Evolutionary conservation across 192 early-diverging fungal genomes (phyloP).

Genomic region (Gryganskiella cystojenkinii): DNA sequence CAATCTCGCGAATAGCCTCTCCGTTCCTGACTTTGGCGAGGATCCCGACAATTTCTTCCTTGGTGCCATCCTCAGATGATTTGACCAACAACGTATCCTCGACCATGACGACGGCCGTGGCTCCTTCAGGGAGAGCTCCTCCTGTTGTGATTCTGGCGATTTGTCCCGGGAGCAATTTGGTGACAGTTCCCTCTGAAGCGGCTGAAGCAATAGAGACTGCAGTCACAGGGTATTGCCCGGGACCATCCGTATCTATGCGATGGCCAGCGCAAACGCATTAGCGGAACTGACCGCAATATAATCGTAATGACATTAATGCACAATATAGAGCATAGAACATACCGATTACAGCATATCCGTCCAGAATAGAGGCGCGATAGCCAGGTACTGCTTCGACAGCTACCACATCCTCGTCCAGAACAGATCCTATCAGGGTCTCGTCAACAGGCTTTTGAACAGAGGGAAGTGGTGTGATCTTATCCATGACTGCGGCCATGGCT

Average conservation of each 20-base stretch:
- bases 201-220: slow-evolving; percentile 68
- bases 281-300: not conserved
- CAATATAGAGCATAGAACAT: slow-evolving; percentile 11
- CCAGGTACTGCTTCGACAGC: slow-evolving; percentile 83
- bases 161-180: slow-evolving; percentile 63
- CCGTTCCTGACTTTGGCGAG: slow-evolving; percentile 51
- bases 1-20: slow-evolving; percentile 86
- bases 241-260: slow-evolving; percentile 73
- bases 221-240: slow-evolving; percentile 80
- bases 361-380: slow-evolving; percentile 89
- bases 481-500: slow-evolving; percentile 68
- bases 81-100: slow-evolving; percentile 87
- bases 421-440: slow-evolving; percentile 65
- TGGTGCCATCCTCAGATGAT: slow-evolving; percentile 61
- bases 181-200: slow-evolving; percentile 11
- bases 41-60: slow-evolving; percentile 68
- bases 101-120: slow-evolving; percentile 96
- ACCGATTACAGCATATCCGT: slow-evolving; percentile 94
- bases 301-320: not conserved
- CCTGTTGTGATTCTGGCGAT: slow-evolving; percentile 90
- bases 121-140: slow-evolving; percentile 83
- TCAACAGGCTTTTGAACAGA: slow-evolving; percentile 54
- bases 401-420: slow-evolving; percentile 81
- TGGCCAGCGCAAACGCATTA: not conserved
- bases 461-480: slow-evolving; percentile 42